A percentile compares a stretch with the other conserved stretches of the same genome.
These are phyloP conservation scores for Scolecobasidium constrictum DNA, from an alignment of 2,329 filamentous ascomycete species.

Conservation along the genomic window DNA sequence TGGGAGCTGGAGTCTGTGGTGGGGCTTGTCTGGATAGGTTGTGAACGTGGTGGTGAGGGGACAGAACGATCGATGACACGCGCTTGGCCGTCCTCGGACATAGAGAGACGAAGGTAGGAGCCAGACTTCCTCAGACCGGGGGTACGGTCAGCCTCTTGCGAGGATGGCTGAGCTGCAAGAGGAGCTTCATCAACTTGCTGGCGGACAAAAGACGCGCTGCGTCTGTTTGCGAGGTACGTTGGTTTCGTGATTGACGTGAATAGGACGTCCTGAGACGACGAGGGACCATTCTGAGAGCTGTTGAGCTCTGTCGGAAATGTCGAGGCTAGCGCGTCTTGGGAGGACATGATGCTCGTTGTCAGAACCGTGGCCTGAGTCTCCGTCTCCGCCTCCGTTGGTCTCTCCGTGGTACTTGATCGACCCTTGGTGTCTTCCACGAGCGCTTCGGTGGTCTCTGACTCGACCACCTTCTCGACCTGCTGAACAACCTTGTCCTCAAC, in stretches of 20 bases:
- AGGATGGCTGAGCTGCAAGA: neutral
- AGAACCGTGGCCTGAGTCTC: conserved; percentile 1
- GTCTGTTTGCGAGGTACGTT: conserved; percentile 34
- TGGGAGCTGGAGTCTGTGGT: neutral
- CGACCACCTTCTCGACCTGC: no score
- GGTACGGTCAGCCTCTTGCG: conserved; percentile 23
- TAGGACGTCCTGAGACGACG: neutral
- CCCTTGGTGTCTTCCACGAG: neutral
- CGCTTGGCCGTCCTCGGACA: conserved; percentile 85
- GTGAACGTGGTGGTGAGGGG: conserved; percentile 52
- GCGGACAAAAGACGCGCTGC: conserved; percentile 29
- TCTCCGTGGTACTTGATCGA: no score
- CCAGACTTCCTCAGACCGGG: neutral
- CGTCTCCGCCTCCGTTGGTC: neutral
- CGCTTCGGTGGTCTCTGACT: no score
- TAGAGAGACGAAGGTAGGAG: conserved; percentile 61
- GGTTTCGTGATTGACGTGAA: conserved; percentile 8
- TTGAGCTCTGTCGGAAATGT: neutral
- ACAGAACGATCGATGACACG: conserved; percentile 60
- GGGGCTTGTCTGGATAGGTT: conserved; percentile 31
- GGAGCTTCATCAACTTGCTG: conserved; percentile 15
- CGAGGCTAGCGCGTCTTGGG: neutral
- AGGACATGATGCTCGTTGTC: neutral
- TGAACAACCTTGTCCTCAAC: neutral
- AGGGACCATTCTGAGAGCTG: conserved; percentile 1